phyloP scores from a whole-genome alignment of 495 filamentous ascomycete genomes.

The Terfezia boudieri region DNA sequence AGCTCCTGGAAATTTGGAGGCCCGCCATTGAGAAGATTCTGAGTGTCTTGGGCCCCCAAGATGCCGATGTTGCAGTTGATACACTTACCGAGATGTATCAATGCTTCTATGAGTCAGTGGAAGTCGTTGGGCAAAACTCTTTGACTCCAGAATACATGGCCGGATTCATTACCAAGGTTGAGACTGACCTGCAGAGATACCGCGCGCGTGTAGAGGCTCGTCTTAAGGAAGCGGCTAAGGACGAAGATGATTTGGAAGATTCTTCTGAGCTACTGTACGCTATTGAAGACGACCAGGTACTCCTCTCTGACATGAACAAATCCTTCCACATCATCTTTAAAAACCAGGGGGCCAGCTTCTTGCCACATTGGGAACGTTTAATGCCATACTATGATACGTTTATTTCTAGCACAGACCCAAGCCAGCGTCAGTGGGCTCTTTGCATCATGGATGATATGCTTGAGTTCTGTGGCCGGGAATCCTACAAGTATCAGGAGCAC shows the following conservation, averaged over 20 bases:
- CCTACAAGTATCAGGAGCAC: constrained; percentile 57
- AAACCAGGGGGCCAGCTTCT: constrained; percentile 65
- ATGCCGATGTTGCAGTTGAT: constrained; percentile 73
- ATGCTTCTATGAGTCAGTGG: constrained; percentile 97
- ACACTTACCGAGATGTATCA: constrained; percentile 98
- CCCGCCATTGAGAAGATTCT: constrained; percentile 73
- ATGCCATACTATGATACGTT: constrained; percentile 67
- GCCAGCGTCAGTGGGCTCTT: constrained; percentile 91
- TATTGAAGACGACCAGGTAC: constrained; percentile 89
- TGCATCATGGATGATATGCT: constrained; percentile 98
- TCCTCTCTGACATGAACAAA: constrained; percentile 99
- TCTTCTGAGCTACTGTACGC: constrained; percentile 62
- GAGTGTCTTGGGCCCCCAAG: constrained; percentile 53
- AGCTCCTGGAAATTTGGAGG: constrained; percentile 60
- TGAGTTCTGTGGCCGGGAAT: constrained; percentile 78
- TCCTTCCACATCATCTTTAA: constrained; percentile 98
- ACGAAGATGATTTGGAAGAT: constrained; percentile 70
- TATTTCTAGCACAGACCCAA: constrained; percentile 61
- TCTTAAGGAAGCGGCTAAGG: constrained; percentile 48
- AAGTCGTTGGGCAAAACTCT: constrained; percentile 70
- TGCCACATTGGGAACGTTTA: constrained; percentile 68
- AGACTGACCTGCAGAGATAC: constrained; percentile 75
- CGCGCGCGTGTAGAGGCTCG: constrained; percentile 61
- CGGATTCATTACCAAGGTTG: constrained; percentile 63
- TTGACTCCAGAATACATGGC: constrained; percentile 57